Evolutionary conservation across 202 grass and related monocot species (phyloP), one percentile per base, ranked within the genome.

Genomic region (Digitaria exilis): DNA sequence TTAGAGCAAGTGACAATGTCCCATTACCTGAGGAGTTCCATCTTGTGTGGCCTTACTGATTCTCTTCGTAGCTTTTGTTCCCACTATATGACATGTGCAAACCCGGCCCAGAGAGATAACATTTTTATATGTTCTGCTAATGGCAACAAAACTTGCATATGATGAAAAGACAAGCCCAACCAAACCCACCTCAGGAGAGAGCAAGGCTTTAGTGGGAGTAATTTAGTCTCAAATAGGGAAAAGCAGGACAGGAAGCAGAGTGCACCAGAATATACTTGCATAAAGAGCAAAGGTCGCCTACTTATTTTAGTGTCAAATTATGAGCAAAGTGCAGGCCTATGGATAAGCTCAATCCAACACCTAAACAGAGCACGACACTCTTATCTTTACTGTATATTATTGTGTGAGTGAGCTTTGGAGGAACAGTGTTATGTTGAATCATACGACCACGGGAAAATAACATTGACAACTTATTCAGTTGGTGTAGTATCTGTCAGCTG

Each of bases 231-330:
- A 57, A 81, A 81, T 49, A 65, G n/a, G 28, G 34, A 58, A 85
- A 85, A 85, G 82, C 54, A 81, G 54, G 82, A 70, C 76, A 89
- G 43, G 84, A 76, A 89, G 76, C 77, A 80, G 68, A 84, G 69
- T 64, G 77, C 81, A 89, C 87, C 52, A 39, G 71, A 76, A 89
- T 85, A 89, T 77, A 89, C 87, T 85, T 85, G 44, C 64, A 82
- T 65, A 82, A 85, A 77, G 72, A 65, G 34, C 64, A 89, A 89
- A 89, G 62, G 16, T 64, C 29, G 4, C 77, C 16, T 26, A 31
- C 64, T 81, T 89, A 85, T 76, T 89, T 85, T 72, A 81, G 29
- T 65, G 56, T 46, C 63, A 71, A 74, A 80, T 84, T 72, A n/a
- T 81, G 55, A 81, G 45, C 63, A 71, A 81, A 85, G 77, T 56